phyloP scores from a whole-genome alignment of 2,329 filamentous ascomycete species.

The Thermothelomyces thermophilus region DNA sequence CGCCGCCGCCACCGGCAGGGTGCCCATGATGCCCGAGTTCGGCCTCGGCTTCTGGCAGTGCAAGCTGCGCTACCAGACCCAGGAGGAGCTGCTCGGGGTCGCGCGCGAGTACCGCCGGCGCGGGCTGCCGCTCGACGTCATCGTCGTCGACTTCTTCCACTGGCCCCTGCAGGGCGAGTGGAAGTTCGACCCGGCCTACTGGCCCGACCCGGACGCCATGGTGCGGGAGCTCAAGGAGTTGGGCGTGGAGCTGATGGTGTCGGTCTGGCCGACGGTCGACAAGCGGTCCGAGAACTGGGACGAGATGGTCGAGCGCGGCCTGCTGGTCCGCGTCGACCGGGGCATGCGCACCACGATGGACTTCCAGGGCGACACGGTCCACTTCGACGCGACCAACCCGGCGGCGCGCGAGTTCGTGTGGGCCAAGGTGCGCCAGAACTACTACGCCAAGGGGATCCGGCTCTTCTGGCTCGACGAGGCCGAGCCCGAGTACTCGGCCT shows the following conservation, averaged over 20 bases:
- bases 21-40: slow-evolving; percentile 6
- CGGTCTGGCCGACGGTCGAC: slow-evolving; percentile 11
- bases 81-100: slow-evolving; percentile 6
- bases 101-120: slow-evolving; percentile 7
- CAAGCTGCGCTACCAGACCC: slow-evolving; percentile 10
- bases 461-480: slow-evolving; percentile 12
- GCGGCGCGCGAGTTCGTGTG: slow-evolving; percentile 1
- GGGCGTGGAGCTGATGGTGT: slow-evolving; percentile 10
- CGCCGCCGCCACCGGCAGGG: slow-evolving; percentile 1
- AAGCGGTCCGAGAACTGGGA: slow-evolving; percentile 10
- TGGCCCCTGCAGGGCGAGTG: slow-evolving; percentile 4
- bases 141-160: slow-evolving; percentile 7
- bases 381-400: slow-evolving; percentile 8
- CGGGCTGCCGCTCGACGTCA: slow-evolving; percentile 2
- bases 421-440: slow-evolving; percentile 7
- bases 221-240: slow-evolving; percentile 6
- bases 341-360: slow-evolving; percentile 3
- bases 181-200: slow-evolving; percentile 9
- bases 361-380: slow-evolving; percentile 7
- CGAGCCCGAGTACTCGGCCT: slow-evolving; percentile 7
- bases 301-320: slow-evolving; percentile 8
- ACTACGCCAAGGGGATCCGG: slow-evolving; percentile 8
- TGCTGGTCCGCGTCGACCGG: background rate
- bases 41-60: slow-evolving; percentile 11
- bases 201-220: slow-evolving; percentile 10